Base-by-base conservation (phyloP, 306 rosid genomes). In the Macrotyloma uniflorum region DNA sequence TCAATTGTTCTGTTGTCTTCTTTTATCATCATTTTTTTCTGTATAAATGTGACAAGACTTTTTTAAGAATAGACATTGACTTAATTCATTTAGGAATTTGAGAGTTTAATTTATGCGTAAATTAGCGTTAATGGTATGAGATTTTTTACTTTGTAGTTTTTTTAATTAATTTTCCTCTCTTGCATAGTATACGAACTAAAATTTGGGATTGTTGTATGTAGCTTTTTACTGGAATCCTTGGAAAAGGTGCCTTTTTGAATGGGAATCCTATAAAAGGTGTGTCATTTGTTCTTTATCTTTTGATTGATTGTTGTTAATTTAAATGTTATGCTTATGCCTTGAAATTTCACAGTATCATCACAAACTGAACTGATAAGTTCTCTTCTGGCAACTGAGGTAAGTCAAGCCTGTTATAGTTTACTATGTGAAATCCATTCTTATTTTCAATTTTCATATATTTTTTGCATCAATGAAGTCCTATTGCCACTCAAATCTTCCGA, bases 381-480 rank as follows among this genome's bases (percentile, higher is more conserved):
- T 79, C 96, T 95, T 70, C 93, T 95, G 63, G 96, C 90, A 70
- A 85, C 98, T 61, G 99, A 90, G 99, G 99, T 95, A 87, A 46
- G 93, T 80, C 50, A 50, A 74, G 70, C 65, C 74, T 75, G 68
- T 63, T 53, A 61, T 51, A 61, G 6, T 75, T 72, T 45, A 76
- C 49, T 61, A 19, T 20, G 19, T 24, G 59, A 72, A 70, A 63
- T 63, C 77, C 43, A 38, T 22, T 46, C 43, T 23, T 14, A 20
- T 68, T 50, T 77, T 50, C 50, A n/a, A n/a, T 45, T 8, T 75
- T 35, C 12, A 12, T 40, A 9, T 20, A 20, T 24, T 36, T 54
- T 72, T 77, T 57, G 6, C 47, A 46, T 63, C 79, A 64, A 68
- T 69, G 32, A 62, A 70, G 20, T 69, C 61, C 63, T 59, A 74